Base-by-base conservation (phyloP, 2,329 filamentous ascomycete genomes). In the Amauroascus verrucosus region DNA sequence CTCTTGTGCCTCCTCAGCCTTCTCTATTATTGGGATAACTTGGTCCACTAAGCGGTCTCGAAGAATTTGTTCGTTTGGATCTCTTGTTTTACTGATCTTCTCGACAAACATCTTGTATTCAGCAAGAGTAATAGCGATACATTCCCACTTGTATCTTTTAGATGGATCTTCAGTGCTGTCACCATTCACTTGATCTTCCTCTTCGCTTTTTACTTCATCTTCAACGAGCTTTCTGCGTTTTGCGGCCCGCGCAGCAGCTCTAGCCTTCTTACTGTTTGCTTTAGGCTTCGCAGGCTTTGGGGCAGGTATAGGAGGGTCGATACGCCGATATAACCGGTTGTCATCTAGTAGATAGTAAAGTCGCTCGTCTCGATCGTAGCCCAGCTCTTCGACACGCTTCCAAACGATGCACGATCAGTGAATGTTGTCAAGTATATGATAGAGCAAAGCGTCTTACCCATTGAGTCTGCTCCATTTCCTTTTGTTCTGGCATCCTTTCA, bases 281-380 rank as follows among this genome's bases (percentile, higher is more conserved):
- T 84, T 79, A 1, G 80, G 74, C 64, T 85, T 85, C 24, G 77
- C 68, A 1, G 76, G 67, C 18, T 16, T 40, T 5, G 77, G 70
- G 13, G 79, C 69, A 6, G 81, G 78, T 1, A 80, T 75, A 0
- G 82, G 80, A 24, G 85, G 78, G 56, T 95, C 87, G n/a, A 86
- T 88, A 57, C 85, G 77, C 53, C 90, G 86, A 67, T 98, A 98
- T 40, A 98, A 75, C 57, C 93, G 81, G 62, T 96, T 94, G 66
- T 98, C 93, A 62, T 97, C 91, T 2, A 98, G 78, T 2, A 97
- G 84, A 64, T 85, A 95, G 65, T 97, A 95, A 33, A 83, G 83
- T 35, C 88, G 84, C 59, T 95, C 90, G 45, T 95, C 77, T 20
- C 82, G 78, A 67, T 98, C 93, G 82, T 88, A 97, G 8, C 93